Conservation (phyloP, 140 eudicot species). For the Ambrosia hybrid region DNA sequence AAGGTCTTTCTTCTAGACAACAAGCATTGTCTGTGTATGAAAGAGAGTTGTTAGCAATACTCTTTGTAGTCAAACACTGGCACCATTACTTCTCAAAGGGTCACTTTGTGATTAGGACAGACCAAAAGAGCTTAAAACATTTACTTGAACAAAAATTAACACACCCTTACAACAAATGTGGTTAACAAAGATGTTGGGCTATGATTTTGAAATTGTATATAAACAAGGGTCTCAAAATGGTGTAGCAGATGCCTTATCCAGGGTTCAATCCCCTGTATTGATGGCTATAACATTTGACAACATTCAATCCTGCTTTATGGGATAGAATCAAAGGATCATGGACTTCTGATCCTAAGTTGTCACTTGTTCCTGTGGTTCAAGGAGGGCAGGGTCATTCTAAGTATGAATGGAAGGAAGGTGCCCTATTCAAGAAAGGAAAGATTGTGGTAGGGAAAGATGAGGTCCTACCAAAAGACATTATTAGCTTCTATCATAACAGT, state of each 20-base stretch:
- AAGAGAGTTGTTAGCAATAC: background rate
- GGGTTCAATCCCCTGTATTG: background rate
- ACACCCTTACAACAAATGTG: background rate
- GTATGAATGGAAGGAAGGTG: too few relatives aligned
- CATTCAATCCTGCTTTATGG: background rate
- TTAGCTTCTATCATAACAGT: too few relatives aligned
- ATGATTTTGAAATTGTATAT: background rate
- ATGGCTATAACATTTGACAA: background rate
- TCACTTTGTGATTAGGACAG: background rate
- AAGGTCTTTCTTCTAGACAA: background rate
- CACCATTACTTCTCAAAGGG: background rate
- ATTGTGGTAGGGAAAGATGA: too few relatives aligned
- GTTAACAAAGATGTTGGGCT: background rate
- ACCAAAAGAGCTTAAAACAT: background rate
- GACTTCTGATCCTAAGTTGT: too few relatives aligned
- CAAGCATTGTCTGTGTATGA: background rate
- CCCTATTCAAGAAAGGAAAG: too few relatives aligned
- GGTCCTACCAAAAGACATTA: too few relatives aligned
- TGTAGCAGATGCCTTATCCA: background rate
- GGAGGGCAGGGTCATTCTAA: too few relatives aligned
- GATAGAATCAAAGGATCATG: background rate
- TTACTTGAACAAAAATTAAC: background rate
- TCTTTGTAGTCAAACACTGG: too few relatives aligned
- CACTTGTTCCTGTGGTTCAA: too few relatives aligned
- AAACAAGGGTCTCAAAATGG: background rate